Percentiles rank a stretch among this genome's conserved stretches.
Evolutionary conservation across 1,284 basidiomycete genomes (phyloP).

Genomic region (Boletus mariae): DNA sequence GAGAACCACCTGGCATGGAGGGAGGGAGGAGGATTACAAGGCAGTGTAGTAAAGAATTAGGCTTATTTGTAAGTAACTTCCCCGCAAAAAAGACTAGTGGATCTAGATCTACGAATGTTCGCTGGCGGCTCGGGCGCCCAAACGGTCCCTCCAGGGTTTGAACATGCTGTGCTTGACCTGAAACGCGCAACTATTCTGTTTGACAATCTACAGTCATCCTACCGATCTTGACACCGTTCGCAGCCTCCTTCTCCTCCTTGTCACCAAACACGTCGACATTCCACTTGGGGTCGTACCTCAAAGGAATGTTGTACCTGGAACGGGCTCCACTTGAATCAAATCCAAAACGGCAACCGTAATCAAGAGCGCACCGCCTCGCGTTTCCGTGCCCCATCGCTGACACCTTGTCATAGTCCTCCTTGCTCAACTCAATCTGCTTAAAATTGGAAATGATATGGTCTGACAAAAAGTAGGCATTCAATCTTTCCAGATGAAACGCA

Average conservation of each 20-base stretch:
- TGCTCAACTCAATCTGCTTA: conserved; percentile 58
- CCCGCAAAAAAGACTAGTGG: conserved; percentile 15
- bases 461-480: neutral
- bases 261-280: conserved; percentile 51
- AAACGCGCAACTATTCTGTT: neutral
- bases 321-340: neutral
- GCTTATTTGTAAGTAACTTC: conserved; percentile 17
- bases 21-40: neutral
- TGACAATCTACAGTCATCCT: no score
- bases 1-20: conserved; percentile 62
- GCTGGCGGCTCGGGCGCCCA: neutral
- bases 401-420: no score
- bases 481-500: neutral
- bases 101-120: neutral
- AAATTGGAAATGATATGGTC: conserved; percentile 45
- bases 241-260: conserved; percentile 49
- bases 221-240: neutral
- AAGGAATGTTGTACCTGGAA: conserved; percentile 62
- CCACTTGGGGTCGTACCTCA: conserved; percentile 50
- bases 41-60: conserved; percentile 1
- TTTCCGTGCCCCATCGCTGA: no score
- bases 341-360: neutral
- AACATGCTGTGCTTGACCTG: neutral
- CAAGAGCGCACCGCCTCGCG: conserved; percentile 41
- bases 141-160: neutral